A percentile compares a stretch with the other conserved stretches of the same genome.
phyloP scores from a whole-genome alignment of 371 early-diverging fungal species.

The Mucor velutinosus region DNA sequence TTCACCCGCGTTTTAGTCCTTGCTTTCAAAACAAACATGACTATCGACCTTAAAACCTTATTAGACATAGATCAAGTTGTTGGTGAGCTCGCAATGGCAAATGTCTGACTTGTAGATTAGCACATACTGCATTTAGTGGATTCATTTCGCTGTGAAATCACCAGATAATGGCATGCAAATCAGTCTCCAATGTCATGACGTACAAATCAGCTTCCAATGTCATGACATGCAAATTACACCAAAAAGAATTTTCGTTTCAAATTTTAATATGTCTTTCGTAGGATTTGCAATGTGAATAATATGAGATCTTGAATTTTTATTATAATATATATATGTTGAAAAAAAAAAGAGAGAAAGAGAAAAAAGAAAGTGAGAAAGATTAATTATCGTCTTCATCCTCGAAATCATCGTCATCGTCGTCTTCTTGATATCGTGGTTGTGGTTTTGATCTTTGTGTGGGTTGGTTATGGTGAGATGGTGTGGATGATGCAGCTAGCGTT shows the following conservation, averaged over 20 bases:
- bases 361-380: background rate
- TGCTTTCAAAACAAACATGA: background rate
- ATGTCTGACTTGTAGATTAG: background rate
- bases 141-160: no score
- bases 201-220: no score
- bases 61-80: background rate
- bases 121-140: background rate
- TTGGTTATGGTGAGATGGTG: background rate
- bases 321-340: background rate
- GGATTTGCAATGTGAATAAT: background rate
- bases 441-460: background rate
- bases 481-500: background rate
- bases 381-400: conserved; percentile 10
- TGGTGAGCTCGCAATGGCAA: no score
- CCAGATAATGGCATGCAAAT: background rate
- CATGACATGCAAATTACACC: background rate
- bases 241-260: background rate
- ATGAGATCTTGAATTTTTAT: background rate
- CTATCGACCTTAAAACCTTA: background rate
- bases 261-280: background rate
- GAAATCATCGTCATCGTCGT: conserved; percentile 12
- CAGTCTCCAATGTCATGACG: background rate
- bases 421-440: background rate
- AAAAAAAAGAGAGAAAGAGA: background rate
- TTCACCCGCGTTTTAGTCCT: background rate